Base-by-base conservation (phyloP, 306 rosid species). In the Casuarina equisetifolia region DNA sequence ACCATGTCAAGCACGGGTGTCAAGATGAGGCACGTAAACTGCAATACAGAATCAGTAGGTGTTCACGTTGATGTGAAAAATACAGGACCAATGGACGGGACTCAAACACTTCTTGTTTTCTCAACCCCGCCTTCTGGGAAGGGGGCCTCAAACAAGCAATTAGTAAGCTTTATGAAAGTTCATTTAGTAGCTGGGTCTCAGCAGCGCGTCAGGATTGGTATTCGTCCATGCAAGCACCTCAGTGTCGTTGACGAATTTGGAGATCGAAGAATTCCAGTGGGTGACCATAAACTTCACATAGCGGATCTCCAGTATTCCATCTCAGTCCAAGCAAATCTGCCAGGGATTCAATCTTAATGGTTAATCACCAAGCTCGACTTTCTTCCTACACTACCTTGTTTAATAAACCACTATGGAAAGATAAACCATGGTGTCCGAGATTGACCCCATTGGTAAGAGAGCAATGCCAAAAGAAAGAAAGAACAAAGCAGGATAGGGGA, bases 221-320 rank as follows among this genome's bases (percentile, higher is more conserved):
- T 95, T 80, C 92, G 86, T 70, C 91, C 76, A 1, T 95, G 99
- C 82, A 89, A 87, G 68, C 99, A 95, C 58, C 82, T 95, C 0
- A 87, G 92, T 7, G 50, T 85, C 10, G 99, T 95, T 51, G 99
- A 95, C 66, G 58, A 78, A 20, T 86, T 73, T 77, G 99, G 99
- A 55, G 51, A 85, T 81, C 88, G 87, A 84, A 92, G 94, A 85
- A 91, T 95, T 79, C 97, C 97, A 67, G 79, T 81, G 9, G 99
- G 97, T 57, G 69, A 89, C 13, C 99, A 95, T 45, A 84, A 82
- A 25, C 84, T 95, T 48, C 89, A 89, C 3, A 88, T 95, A 38
- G 97, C 94, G 69, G 97, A 94, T 77, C 42, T 88, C 44, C 82
- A 84, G 72, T 97, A 95, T 77, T 78, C 87, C 1, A 73, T 95